Evolutionary conservation across 305 asterid species (phyloP).

Genomic region (Stenogyne calaminthoides): DNA sequence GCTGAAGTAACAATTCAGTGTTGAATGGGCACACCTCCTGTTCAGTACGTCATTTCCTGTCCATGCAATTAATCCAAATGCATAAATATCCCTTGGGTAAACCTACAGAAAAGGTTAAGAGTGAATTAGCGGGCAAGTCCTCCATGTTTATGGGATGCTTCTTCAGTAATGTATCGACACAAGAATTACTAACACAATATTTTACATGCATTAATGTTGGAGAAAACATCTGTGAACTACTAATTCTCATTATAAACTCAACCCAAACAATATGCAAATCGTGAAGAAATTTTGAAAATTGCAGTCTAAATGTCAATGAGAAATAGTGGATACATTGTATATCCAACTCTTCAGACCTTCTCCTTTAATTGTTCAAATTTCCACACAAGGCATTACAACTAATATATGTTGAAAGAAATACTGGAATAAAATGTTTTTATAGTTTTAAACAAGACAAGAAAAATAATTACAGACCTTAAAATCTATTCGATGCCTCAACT

Average conservation of each 20-base stretch:
- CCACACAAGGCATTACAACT: conserved; percentile 8
- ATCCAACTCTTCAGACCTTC: conserved; percentile 3
- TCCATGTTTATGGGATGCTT: not conserved
- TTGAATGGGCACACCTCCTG: conserved; percentile 62
- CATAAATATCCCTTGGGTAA: conserved; percentile 87
- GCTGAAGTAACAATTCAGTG: conserved; percentile 10
- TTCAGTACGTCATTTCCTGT: conserved; percentile 94
- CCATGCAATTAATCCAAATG: conserved; percentile 97
- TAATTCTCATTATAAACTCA: not conserved
- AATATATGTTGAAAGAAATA: conserved; percentile 10
- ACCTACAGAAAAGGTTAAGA: conserved; percentile 51
- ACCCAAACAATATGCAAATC: conserved; percentile 11
- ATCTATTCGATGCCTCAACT: conserved; percentile 89
- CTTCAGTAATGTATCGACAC: not conserved
- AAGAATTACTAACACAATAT: not conserved
- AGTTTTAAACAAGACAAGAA: conserved; percentile 1
- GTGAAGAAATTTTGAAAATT: not conserved
- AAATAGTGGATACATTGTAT: not conserved
- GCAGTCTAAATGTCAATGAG: conserved; percentile 7
- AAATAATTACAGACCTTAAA: conserved; percentile 54
- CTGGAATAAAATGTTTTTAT: not conserved
- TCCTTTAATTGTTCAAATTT: not conserved
- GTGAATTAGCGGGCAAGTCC: conserved; percentile 4
- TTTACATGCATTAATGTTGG: conserved; percentile 7
- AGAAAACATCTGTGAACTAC: not conserved